Base-by-base conservation (phyloP, 1,139 yeast genomes). In the Saccharomyces hybrid region DNA sequence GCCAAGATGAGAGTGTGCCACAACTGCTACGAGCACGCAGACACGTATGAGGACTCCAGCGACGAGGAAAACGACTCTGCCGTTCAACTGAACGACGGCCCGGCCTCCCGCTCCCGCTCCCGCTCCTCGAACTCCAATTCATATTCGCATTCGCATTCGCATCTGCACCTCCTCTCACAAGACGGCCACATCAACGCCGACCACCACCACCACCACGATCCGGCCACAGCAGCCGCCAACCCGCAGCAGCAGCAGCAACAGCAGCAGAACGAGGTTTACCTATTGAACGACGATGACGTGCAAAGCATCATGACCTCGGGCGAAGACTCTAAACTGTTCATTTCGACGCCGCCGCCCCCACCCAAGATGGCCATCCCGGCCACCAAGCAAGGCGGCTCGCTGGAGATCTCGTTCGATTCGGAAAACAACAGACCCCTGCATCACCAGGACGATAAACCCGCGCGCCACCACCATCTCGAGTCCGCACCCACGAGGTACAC, bases 321-420 rank as follows among this genome's bases (percentile, higher is more conserved):
- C 11, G 71, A 69, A 27, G 72, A 69, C 46, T 62, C 71, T 2
- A 66, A 66, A 55, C 51, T 69, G 8, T 66, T 69, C 44, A 59
- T 71, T 3, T 54, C 72, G 3, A 71, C 74, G 0, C 83, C 86
- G 2, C 79, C 83, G 7, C 87, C 85, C 2, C 85, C 91, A 0
- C 93, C 91, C 0, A 79, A 78, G 63, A 82, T 88, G 84, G 88
- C 95, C 0, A 88, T 88, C 46, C 93, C 95, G 0, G 87, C 95
- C 0, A 86, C 95, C 0, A 72, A 90, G 57, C 79, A 82, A 34
- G 95, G 95, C 2, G 95, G 84, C 62, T 80, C 93, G 0, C 80
- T 87, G 4, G 95, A 87, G 64, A 86, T 87, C 24, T 85, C 88
- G 0, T 77, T 80, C 21, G 64, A 64, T 7, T 52, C 58, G 16